Base-by-base conservation (phyloP, 1,284 basidiomycete species). In the Meira miltonrushii region DNA sequence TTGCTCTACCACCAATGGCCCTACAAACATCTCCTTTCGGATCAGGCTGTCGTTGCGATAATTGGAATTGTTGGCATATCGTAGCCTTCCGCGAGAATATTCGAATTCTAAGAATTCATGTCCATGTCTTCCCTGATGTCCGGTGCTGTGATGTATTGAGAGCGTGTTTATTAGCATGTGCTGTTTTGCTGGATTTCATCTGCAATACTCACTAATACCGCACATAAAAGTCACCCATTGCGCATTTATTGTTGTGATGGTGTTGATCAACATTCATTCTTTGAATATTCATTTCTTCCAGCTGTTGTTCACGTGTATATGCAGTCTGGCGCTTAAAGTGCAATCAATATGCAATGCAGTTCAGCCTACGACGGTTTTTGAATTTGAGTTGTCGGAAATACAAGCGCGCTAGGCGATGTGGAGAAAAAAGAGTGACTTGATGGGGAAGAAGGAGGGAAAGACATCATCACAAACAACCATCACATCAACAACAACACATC, bases 41-140 rank as follows among this genome's bases (percentile, higher is more conserved):
- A 98, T 96, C 57, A 98, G 81, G 78, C 88, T 90, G 81, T 98
- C 95, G 74, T 96, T 97, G 50, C 94, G 83, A 81, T 98, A 98
- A 81, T 98, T 98, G 19, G 92, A 96, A 84, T 98, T 98, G 84
- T 98, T 96, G 64, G 95, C 94, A 79, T 98, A 99, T 69, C 94
- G 86, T 65, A 98, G 84, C 60, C 94, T 87, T 8, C 94, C 95
- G 80, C 94, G 88, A 11, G 89, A 89, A 82, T 96, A 96, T 81
- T 98, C 94, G 75, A 97, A 98, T 80, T 99, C 95, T 52, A 99
- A 84, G 78, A 98, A 98, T 65, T 79, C 77, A 55, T 79, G 77
- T 0, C 77, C 77, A 52, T 79, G 74, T 50, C 68, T 59, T 5
- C 75, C 75, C 53, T 74, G 69, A 47, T 77, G 75, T 10, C 75